These are phyloP conservation scores for Hyaloscypha hepaticicola DNA, from an alignment of 495 filamentous ascomycete genomes.

Conservation along the genomic window DNA sequence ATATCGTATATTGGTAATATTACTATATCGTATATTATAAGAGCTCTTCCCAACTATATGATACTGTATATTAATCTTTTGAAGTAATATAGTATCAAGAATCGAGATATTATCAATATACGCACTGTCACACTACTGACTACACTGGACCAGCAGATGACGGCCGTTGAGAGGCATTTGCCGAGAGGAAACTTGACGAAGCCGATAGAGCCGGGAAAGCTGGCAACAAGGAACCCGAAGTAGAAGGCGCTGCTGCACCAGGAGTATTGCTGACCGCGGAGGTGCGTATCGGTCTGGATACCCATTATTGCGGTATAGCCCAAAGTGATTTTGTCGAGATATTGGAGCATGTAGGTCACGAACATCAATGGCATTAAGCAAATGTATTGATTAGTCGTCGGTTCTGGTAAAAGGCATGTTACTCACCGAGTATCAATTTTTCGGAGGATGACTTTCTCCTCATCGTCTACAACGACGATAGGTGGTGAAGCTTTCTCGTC, in stretches of 20 bases:
- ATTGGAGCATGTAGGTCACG: constrained; percentile 54
- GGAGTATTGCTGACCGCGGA: constrained; percentile 38
- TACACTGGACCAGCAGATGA: constrained; percentile 32
- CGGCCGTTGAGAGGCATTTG: constrained; percentile 58
- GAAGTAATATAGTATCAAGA: too few species aligned
- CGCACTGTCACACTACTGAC: too few species aligned
- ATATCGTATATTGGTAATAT: too few species aligned
- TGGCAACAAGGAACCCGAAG: constrained; percentile 63
- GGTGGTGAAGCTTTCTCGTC: neutral
- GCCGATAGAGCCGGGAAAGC: constrained; percentile 58
- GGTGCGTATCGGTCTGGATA: constrained; percentile 42
- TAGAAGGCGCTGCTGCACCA: constrained; percentile 56
- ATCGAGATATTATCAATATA: constrained; percentile 23
- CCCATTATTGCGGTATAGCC: constrained; percentile 57
- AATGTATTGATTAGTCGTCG: neutral
- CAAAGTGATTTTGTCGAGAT: constrained; percentile 57
- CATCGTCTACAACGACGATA: constrained; percentile 16
- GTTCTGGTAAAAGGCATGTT: neutral
- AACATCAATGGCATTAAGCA: constrained; percentile 54
- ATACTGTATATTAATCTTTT: too few species aligned
- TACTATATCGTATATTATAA: too few species aligned
- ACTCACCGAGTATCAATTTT: constrained; percentile 36
- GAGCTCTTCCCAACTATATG: too few species aligned
- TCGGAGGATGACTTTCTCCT: constrained; percentile 35
- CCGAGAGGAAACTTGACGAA: constrained; percentile 49